Conservation (phyloP, 495 filamentous ascomycete species). For the Tuber aestivum region DNA sequence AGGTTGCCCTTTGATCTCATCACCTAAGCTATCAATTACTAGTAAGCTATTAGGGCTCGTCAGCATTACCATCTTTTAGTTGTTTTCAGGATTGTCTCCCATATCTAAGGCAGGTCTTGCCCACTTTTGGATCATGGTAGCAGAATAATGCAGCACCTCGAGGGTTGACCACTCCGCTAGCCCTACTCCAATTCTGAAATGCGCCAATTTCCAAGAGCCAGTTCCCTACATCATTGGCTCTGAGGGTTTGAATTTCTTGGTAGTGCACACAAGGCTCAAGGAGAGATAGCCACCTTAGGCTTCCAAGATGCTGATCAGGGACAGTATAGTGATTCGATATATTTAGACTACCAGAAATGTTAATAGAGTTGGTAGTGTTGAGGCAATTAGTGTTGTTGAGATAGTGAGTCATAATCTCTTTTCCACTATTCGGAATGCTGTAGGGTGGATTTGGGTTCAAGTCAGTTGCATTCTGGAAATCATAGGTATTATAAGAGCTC, state of each 20-base stretch:
- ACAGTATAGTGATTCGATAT: background rate
- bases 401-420: background rate
- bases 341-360: background rate
- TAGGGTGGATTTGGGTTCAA: background rate
- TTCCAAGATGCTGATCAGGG: background rate
- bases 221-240: background rate
- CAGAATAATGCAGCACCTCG: background rate
- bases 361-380: background rate
- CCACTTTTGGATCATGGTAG: background rate
- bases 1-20: no score
- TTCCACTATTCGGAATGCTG: background rate
- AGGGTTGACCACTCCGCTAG: background rate
- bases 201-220: background rate
- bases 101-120: background rate
- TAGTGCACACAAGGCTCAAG: background rate
- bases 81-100: background rate
- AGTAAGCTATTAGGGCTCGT: background rate
- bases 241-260: background rate
- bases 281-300: background rate
- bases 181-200: background rate
- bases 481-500: background rate
- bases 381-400: background rate
- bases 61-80: background rate
- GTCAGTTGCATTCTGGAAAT: background rate
- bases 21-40: background rate